Percentiles rank a stretch among this genome's conserved stretches.
Conservation (phyloP, 805 yeast species). For the Cyberlindnera mississippiensis region DNA sequence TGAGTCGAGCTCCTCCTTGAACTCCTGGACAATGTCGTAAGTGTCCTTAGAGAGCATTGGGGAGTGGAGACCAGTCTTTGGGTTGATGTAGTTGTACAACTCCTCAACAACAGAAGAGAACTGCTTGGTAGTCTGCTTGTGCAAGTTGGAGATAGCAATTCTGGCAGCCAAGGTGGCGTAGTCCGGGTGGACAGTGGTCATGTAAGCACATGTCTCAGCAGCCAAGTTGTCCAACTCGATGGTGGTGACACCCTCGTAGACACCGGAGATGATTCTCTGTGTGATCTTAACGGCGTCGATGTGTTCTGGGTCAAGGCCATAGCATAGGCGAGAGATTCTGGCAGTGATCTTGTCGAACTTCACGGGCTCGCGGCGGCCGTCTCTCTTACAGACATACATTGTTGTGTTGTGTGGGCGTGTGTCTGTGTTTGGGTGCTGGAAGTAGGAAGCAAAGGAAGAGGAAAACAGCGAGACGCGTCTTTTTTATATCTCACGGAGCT, state of each 20-base stretch:
- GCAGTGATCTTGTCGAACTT: slow-evolving; percentile 97
- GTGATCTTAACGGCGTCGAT: slow-evolving; percentile 96
- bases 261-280: slow-evolving; percentile 93
- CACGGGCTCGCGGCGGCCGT: slow-evolving; percentile 92
- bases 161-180: slow-evolving; percentile 93
- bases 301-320: slow-evolving; percentile 87
- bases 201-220: slow-evolving; percentile 95
- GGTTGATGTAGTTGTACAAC: slow-evolving; percentile 74
- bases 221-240: slow-evolving; percentile 31
- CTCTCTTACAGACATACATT: slow-evolving; percentile 88
- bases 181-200: slow-evolving; percentile 97
- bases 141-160: slow-evolving; percentile 89
- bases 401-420: neutral
- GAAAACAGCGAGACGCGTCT: slow-evolving; percentile 11
- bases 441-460: neutral
- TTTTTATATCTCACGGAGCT: slow-evolving; percentile 7
- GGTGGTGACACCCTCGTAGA: slow-evolving; percentile 95
- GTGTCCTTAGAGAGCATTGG: slow-evolving; percentile 63
- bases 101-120: slow-evolving; percentile 74
- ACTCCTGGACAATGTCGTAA: slow-evolving; percentile 53
- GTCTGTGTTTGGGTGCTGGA: neutral
- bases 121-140: slow-evolving; percentile 85
- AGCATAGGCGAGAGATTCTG: slow-evolving; percentile 86
- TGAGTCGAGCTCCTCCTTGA: slow-evolving; percentile 65
- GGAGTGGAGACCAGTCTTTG: slow-evolving; percentile 62